Evolutionary conservation across 2,329 filamentous ascomycete species (phyloP), one percentile per base, ranked within the genome.

Genomic region (Neofusicoccum umdonicola): DNA sequence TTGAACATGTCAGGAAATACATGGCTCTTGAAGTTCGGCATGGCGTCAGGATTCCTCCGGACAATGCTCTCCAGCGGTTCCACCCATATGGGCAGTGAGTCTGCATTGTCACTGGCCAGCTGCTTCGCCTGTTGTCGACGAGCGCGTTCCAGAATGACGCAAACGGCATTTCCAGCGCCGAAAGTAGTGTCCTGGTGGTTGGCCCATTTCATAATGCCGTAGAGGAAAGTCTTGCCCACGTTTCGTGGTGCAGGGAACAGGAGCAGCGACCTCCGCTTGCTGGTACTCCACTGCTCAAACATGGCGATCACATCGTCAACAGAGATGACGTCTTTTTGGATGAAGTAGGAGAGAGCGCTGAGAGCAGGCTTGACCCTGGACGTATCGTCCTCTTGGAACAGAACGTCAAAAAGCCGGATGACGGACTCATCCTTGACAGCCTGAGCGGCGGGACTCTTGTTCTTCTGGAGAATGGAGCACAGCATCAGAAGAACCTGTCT

Each of bases 281-380:
- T 47, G 12, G 48, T n/a, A 8, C 35, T n/a, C 57, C 44, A 62
- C 27, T 58, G 13, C 50, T 58, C 65, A 50, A 62, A 54, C 42
- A 34, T 41, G 17, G 9, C 37, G 37, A 69, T 78, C 64, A 79
- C 66, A 17, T 72, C 63, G 4, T 70, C 48, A 17, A 79, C 68
- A 1, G 72, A 79, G 31, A 90, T 76, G 12, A 88, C 80, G 2
- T 80, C 78, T 73, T 90, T 92, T 54, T 81, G 78, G 3, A 92
- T 72, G 64, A 92, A 84, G 70, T 88, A 84, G 54, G 90, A 87
- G 42, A 92, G 78, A 15, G 85, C 85, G 71, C 88, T 88, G 66
- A 92, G 84, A 6, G 88, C 86, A 41, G 89, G 89, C 73, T 92
- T 92, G 45, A 88, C 87, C 60, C 88, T 81, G 9, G 87, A 84